phyloP scores from a whole-genome alignment of 2,329 filamentous ascomycete genomes.

The Ceratocystis variospora region DNA sequence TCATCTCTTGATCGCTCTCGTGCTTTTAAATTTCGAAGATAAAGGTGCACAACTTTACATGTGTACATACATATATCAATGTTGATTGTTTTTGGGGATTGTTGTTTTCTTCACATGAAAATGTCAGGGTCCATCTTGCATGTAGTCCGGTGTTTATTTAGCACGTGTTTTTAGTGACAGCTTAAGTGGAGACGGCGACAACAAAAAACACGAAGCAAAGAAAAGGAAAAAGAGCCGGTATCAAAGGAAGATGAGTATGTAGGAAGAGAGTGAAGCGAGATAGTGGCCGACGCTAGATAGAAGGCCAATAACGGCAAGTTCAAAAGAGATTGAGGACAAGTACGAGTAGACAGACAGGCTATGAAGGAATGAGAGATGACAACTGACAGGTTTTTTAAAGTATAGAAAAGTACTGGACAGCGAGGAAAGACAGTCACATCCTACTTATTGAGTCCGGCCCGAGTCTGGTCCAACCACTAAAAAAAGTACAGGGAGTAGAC shows the following conservation, averaged over 20 bases:
- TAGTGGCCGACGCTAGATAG: neutral
- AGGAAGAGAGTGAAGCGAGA: neutral
- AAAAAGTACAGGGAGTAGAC: neutral
- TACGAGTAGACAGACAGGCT: neutral
- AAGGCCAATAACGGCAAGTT: neutral
- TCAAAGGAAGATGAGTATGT: neutral
- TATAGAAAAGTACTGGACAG: neutral
- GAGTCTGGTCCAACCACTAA: neutral
- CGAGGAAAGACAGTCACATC: neutral
- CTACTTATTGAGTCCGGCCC: neutral
- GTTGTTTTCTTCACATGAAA: neutral
- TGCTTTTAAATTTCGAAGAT: neutral
- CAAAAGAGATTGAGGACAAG: neutral
- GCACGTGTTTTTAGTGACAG: constrained; percentile 2
- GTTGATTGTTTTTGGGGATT: neutral
- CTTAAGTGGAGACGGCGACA: constrained; percentile 1
- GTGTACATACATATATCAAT: constrained; percentile 3
- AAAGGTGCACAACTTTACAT: neutral
- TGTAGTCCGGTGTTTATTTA: neutral
- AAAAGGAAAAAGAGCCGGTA: neutral
- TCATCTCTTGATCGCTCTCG: neutral
- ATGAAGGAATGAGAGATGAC: neutral
- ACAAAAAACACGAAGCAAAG: neutral
- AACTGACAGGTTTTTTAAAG: neutral
- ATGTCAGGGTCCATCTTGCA: neutral